Evolutionary conservation across 2,329 filamentous ascomycete species (phyloP), one percentile per base, ranked within the genome.

Genomic region (Colletotrichum agaves): DNA sequence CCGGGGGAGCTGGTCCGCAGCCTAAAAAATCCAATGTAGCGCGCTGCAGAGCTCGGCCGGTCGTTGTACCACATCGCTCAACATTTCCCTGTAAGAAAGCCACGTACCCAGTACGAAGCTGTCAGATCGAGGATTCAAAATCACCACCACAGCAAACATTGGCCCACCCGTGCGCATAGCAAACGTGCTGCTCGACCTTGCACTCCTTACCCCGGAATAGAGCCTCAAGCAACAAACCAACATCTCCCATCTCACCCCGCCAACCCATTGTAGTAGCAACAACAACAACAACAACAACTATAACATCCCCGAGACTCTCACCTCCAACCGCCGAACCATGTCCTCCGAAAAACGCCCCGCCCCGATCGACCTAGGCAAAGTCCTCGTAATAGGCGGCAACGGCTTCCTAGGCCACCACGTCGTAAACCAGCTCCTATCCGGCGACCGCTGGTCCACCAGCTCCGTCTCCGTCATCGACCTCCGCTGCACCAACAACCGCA

Each of bases 391-490:
- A 72, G 93, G 93, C 74, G 93, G 93, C 76, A 94, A 93, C 77
- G 93, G 93, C 72, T 95, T 96, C 80, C 86, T 96, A 15, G 93
- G 93, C 77, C 90, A 92, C 80, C 91, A 95, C 81, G 90, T 95
- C 73, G 90, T 95, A 76, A 87, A 90, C 78, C 86, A 92, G 75
- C 85, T 93, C 65, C 83, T 92, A 74, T 85, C 87, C 46, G 74
- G 75, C 44, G 53, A 67, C 46, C 71, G 70, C 46, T 83, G 81
- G 81, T 75, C 74, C 64, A 82, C 83, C 70, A 79, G 79, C 67
- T 80, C 84, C 71, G 87, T 95, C 44, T 87, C 89, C 53, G 91
- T 93, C 17, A 80, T 94, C 73, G 93, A 95, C 78, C 84, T 95
- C 71, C 87, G 85, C 71, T 93, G 91, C 76, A 83, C 84, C 63